Base-by-base conservation (phyloP, 257 asterid species). In the Perilla frutescens region DNA sequence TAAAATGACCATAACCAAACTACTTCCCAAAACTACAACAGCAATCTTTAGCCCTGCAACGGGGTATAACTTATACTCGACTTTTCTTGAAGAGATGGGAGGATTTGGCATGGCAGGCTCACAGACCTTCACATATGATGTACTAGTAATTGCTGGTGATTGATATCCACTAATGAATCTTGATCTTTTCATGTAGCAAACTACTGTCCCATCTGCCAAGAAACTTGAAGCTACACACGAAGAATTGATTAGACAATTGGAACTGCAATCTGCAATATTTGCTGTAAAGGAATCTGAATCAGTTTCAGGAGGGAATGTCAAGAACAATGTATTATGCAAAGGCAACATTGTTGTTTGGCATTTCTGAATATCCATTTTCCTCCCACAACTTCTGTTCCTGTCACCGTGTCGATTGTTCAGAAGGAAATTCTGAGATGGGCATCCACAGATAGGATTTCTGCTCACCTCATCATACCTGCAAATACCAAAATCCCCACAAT, bases 401-500 rank as follows among this genome's bases (percentile, higher is more conserved):
- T 20, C 26, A 20, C 26, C 26, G 26, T 20, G 26, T 20, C 26
- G 26, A 80, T 88, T 90, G 68, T 79, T 60, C 3, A 15, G 70
- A 34, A 53, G 89, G 5, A 90, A 90, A 79, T 90, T 88, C 76
- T 37, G 64, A 0, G 96, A 90, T 2, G 92, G 88, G 76, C 96
- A 90, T 54, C 82, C 81, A 20, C 96, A 90, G 2, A 73, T 68
- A 1, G 95, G 90, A 29, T 50, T 11, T 4, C 63, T 44, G 3
- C 44, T 73, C 0, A 69, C 36, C 3, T 85, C 93, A 61, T 82
- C 74, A 29, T 90, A 88, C 59, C 90, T 78, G 58, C 96, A 90
- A 45, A 90, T 57, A 61, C 96, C 96, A 5, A 79, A 78, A 71
- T 73, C 81, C 75, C 96, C 96, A 81, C 97, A 90, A 66, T 81